Base-by-base conservation (phyloP, 352 stramenopile species). In the Globisporangium recalcitrans region DNA sequence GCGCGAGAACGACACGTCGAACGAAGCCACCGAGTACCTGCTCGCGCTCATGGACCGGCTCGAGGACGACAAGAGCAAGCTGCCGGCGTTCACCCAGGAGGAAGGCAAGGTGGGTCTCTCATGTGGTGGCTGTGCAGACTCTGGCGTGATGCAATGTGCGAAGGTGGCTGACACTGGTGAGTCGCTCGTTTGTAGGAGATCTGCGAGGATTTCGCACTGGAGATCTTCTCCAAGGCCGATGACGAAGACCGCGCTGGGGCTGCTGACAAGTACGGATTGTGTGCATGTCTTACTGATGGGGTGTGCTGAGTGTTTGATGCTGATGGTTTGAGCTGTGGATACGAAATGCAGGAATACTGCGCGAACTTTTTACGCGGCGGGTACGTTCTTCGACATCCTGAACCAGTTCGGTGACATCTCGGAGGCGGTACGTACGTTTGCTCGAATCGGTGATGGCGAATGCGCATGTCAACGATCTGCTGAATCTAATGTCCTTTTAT, bases 371-470 rank as follows among this genome's bases (percentile, higher is more conserved):
- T 98, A 98, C 80, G 95, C 95, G 0, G 96, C 96, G 1, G 93
- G 90, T 36, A 97, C 80, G 11, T 98, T 99, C 73, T 98, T 98
- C 58, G 96, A 99, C 71, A 97, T 98, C 55, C 74, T 99, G 52
- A 87, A 94, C 58, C 96, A 98, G 74, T 99, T 99, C 77, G 90
- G 95, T 36, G 70, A 89, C 3, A 76, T 88, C 34, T 82, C 80
- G 10, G 83, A 96, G 42, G 77, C 94, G 63, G 83, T 93, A 58
- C 55, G 83, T 93, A 58, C 55, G 80, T 53, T 26, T 13, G 19
- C 44, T 46, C 29, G 9, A 34, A 71, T 62, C 44, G 7, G 42
- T 46, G 8, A 13, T 32, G 16, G 1, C 4, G 34, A 42, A 42
- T 42, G 36, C 14, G 13, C 34, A 40, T 4, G 3, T 2, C 34